Evolutionary conservation across 768 basidiomycete species (phyloP).

Genomic region (Lactifluus pinguis): DNA sequence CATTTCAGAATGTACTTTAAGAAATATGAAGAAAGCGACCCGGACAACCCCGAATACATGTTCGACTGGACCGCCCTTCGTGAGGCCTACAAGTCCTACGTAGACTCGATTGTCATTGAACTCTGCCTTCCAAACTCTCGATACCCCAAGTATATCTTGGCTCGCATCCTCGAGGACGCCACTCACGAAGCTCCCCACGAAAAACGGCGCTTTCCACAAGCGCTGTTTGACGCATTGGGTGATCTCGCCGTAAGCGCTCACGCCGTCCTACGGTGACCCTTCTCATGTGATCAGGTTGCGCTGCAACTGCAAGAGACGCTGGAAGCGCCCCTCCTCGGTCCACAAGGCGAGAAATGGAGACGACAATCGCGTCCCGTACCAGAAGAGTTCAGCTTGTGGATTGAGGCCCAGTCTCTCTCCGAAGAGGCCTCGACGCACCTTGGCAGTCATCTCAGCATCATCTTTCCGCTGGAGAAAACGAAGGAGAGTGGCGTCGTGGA

Average conservation of each 20-base stretch:
- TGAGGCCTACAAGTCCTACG: conserved; percentile 61
- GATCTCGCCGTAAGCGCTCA: conserved; percentile 58
- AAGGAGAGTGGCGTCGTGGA: conserved; percentile 42
- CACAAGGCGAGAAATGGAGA: conserved; percentile 47
- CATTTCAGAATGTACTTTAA: conserved; percentile 71
- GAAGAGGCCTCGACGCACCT: conserved; percentile 43
- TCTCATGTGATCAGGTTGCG: conserved; percentile 37
- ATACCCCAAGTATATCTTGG: conserved; percentile 59
- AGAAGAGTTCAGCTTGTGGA: conserved; percentile 54
- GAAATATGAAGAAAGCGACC: conserved; percentile 29
- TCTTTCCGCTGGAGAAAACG: conserved; percentile 51
- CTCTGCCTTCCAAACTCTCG: conserved; percentile 63
- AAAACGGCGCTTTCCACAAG: conserved; percentile 67
- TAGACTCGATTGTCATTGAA: conserved; percentile 79
- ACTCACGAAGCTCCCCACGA: conserved; percentile 66
- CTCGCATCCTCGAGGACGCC: conserved; percentile 59
- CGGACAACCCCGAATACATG: conserved; percentile 42
- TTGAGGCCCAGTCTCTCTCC: conserved; percentile 59
- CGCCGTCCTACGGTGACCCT: neutral
- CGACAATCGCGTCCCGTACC: conserved; percentile 43
- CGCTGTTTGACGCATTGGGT: conserved; percentile 73
- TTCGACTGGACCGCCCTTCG: conserved; percentile 61
- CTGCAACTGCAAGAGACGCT: conserved; percentile 60
- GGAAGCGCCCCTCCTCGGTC: conserved; percentile 49
- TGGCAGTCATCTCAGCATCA: conserved; percentile 43